These are phyloP conservation scores for Lentinula boryana DNA, from an alignment of 768 basidiomycete genomes.

Conservation along the genomic window DNA sequence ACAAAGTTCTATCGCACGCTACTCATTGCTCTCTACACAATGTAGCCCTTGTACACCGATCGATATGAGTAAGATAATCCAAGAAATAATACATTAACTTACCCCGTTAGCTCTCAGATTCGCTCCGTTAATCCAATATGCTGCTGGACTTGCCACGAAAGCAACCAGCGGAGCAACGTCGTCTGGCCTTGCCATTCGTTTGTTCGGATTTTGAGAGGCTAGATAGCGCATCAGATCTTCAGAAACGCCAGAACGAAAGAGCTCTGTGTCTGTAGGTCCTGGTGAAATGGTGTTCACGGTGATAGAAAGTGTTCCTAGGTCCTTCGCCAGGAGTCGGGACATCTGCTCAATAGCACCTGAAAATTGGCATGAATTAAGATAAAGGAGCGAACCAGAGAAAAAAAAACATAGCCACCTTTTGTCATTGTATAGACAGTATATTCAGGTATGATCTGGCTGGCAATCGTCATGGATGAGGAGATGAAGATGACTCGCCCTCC, in stretches of 20 bases:
- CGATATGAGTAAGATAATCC: background rate
- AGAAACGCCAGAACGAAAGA: slow-evolving; percentile 52
- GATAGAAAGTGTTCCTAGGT: slow-evolving; percentile 45
- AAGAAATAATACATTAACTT: slow-evolving; percentile 13
- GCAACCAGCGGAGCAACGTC: slow-evolving; percentile 50
- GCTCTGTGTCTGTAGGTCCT: slow-evolving; percentile 48
- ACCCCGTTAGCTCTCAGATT: slow-evolving; percentile 55
- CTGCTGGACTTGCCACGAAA: slow-evolving; percentile 46
- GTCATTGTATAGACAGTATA: slow-evolving; percentile 47
- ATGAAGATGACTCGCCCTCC: slow-evolving; percentile 56
- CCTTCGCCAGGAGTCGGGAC: slow-evolving; percentile 50
- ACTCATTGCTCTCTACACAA: background rate
- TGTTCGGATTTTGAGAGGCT: slow-evolving; percentile 38
- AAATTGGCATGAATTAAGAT: background rate
- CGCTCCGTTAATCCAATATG: slow-evolving; percentile 54
- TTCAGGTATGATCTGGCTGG: slow-evolving; percentile 37
- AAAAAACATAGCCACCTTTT: slow-evolving; percentile 19
- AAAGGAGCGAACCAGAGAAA: background rate
- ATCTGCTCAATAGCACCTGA: slow-evolving; percentile 54
- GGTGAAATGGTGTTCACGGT: slow-evolving; percentile 55
- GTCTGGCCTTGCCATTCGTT: slow-evolving; percentile 41
- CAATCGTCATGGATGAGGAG: slow-evolving; percentile 41
- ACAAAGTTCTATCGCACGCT: background rate
- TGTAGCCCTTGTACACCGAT: background rate
- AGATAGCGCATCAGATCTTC: slow-evolving; percentile 38